Conservation (phyloP, 1,284 basidiomycete species). For the Rhodotorula sp. region DNA sequence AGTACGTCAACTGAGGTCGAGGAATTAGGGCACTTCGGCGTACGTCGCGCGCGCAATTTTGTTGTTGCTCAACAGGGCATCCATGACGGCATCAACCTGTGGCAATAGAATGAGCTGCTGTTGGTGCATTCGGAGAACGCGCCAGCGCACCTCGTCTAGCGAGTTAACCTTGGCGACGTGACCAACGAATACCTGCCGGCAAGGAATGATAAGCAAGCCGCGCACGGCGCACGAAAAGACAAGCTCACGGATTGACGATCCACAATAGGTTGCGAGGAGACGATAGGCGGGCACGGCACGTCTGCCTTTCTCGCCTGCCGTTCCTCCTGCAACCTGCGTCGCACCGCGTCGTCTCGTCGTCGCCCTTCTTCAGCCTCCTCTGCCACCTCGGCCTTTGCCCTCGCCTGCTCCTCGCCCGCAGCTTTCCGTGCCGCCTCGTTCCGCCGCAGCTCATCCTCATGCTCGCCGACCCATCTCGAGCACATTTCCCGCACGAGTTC, state of each 20-base stretch:
- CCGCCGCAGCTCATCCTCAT: slow-evolving; percentile 15
- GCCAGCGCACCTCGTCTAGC: slow-evolving; percentile 14
- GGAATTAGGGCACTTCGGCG: no score
- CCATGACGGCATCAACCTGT: slow-evolving; percentile 38
- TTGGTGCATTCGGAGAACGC: not conserved
- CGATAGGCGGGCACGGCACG: slow-evolving; percentile 30
- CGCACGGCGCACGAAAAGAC: not conserved
- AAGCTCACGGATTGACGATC: slow-evolving; percentile 35
- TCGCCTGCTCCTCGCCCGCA: not conserved
- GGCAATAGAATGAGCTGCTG: not conserved
- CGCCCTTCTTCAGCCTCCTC: not conserved
- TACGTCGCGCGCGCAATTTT: slow-evolving; percentile 38
- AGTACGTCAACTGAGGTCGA: not conserved
- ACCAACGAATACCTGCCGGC: slow-evolving; percentile 33
- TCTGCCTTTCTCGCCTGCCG: not conserved
- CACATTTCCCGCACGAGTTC: slow-evolving; percentile 30
- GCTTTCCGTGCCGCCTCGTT: slow-evolving; percentile 14
- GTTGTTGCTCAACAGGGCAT: slow-evolving; percentile 30
- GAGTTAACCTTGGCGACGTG: slow-evolving; percentile 32
- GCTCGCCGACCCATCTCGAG: slow-evolving; percentile 22
- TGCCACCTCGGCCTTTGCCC: not conserved
- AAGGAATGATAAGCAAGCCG: no score
- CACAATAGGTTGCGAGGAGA: slow-evolving; percentile 25
- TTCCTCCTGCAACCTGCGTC: not conserved
- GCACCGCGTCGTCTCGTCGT: not conserved